These are phyloP conservation scores for Apiospora koreana DNA, from an alignment of 2,329 filamentous ascomycete genomes.

Conservation along the genomic window DNA sequence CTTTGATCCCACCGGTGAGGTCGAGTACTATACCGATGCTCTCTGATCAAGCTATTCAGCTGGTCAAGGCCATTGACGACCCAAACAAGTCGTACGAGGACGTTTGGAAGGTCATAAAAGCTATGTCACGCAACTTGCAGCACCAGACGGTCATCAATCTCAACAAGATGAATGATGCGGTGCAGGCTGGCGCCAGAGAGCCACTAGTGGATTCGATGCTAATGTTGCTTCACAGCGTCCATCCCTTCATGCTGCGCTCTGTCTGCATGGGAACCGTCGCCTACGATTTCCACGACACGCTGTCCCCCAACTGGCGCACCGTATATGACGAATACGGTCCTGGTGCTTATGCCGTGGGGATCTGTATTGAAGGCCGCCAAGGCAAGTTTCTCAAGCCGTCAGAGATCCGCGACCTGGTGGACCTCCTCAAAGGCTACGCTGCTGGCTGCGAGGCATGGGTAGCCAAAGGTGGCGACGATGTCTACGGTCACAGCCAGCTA, in stretches of 20 bases:
- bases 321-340: neutral
- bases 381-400: neutral
- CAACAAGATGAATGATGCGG: too few species aligned
- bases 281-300: neutral
- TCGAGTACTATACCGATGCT: neutral
- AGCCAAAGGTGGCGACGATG: neutral
- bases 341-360: neutral
- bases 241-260: neutral
- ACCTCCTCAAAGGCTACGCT: neutral
- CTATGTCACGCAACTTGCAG: neutral
- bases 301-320: neutral
- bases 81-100: neutral
- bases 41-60: neutral
- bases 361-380: neutral
- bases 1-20: neutral
- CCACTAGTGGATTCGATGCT: neutral
- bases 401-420: neutral
- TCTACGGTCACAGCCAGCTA: neutral
- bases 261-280: neutral
- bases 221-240: neutral
- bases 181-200: too few species aligned
- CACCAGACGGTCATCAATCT: too few species aligned
- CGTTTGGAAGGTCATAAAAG: neutral
- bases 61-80: neutral
- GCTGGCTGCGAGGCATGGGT: neutral